These are phyloP conservation scores for Ailanthus altissimus DNA, from an alignment of 345 rosid genomes.

Conservation along the genomic window DNA sequence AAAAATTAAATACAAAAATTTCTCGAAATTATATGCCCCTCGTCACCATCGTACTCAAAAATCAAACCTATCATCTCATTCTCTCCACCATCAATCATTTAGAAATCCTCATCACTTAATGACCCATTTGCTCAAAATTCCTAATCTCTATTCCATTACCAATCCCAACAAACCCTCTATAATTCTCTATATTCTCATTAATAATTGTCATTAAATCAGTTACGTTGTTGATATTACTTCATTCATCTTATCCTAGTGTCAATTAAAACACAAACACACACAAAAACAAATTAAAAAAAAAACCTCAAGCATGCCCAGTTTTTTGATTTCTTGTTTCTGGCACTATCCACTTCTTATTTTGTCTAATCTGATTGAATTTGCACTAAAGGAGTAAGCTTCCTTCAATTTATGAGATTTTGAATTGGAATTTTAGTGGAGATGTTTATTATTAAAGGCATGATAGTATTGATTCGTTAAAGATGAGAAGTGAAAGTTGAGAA, in stretches of 20 bases:
- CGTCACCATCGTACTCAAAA: too few species aligned
- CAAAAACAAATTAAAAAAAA: neutral
- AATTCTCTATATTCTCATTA: too few species aligned
- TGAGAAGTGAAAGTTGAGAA: neutral
- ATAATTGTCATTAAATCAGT: too few species aligned
- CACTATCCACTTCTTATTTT: neutral
- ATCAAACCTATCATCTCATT: too few species aligned
- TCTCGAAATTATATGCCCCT: too few species aligned
- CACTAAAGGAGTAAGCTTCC: neutral
- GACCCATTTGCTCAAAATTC: too few species aligned
- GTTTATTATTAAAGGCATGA: neutral
- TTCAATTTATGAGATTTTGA: neutral
- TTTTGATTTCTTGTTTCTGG: neutral
- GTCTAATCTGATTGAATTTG: neutral
- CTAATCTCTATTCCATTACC: too few species aligned
- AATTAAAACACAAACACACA: neutral
- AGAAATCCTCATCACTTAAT: too few species aligned
- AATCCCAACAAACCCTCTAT: too few species aligned
- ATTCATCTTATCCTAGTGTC: constrained; percentile 31
- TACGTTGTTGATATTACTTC: neutral
- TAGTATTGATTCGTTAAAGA: constrained; percentile 6
- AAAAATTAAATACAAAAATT: too few species aligned
- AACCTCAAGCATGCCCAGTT: neutral
- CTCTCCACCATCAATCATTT: too few species aligned
- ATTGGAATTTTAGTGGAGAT: neutral